Conservation (phyloP, 2,329 filamentous ascomycete genomes). For the Lecanicillium sp. region DNA sequence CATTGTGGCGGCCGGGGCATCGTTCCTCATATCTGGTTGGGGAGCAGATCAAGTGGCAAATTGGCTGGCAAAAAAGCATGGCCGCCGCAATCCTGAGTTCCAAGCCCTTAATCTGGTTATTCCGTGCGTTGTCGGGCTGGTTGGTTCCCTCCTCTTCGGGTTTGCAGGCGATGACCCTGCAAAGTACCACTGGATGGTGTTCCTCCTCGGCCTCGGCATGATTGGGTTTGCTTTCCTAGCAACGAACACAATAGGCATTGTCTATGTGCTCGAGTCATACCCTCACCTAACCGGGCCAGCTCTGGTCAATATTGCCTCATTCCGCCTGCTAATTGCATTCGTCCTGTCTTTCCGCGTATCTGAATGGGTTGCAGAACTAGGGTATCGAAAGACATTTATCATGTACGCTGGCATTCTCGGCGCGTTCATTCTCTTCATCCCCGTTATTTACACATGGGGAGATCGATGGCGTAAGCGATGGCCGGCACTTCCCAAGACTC, state of each 20-base stretch:
- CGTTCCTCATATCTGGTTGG: constrained; percentile 19
- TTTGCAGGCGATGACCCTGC: constrained; percentile 15
- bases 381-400: constrained; percentile 18
- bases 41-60: constrained; percentile 21
- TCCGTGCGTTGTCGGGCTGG: constrained; percentile 19
- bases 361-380: constrained; percentile 18
- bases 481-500: neutral
- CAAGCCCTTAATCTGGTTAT: constrained; percentile 22
- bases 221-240: constrained; percentile 20
- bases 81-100: constrained; percentile 23
- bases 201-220: constrained; percentile 19
- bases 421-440: constrained; percentile 20
- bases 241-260: constrained; percentile 19
- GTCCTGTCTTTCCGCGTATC: constrained; percentile 20
- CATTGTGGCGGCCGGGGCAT: constrained; percentile 11
- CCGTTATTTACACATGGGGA: constrained; percentile 17
- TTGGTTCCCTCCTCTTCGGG: constrained; percentile 23
- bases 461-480: constrained; percentile 2
- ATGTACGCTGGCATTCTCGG: constrained; percentile 24
- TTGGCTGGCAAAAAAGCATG: constrained; percentile 18
- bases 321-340: constrained; percentile 21
- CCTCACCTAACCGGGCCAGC: constrained; percentile 19
- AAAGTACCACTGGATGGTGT: constrained; percentile 18
- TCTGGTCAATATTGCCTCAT: constrained; percentile 24
- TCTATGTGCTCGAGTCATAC: constrained; percentile 25